A percentile compares a stretch with the other conserved stretches of the same genome.
Conservation (phyloP, 1,284 basidiomycete genomes). For the Entoloma clypeatum region DNA sequence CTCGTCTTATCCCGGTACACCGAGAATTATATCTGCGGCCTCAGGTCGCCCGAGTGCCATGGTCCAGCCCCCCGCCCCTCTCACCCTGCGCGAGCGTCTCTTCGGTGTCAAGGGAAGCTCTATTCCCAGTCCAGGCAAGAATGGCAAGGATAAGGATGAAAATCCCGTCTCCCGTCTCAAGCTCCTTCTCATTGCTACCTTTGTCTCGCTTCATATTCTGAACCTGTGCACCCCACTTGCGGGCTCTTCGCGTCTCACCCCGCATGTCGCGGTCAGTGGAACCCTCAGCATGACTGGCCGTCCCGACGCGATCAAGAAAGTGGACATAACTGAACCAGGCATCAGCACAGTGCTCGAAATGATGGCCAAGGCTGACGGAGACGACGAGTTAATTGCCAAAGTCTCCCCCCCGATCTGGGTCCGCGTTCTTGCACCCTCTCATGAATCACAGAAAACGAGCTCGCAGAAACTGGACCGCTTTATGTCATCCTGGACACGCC, state of each 20-base stretch:
- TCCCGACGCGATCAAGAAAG: slow-evolving; percentile 42
- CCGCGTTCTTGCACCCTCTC: slow-evolving; percentile 37
- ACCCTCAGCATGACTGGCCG: slow-evolving; percentile 29
- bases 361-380: slow-evolving; percentile 26
- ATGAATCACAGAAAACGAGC: slow-evolving; percentile 7
- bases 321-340: slow-evolving; percentile 61
- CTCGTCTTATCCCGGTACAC: slow-evolving; percentile 19
- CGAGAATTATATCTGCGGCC: not conserved
- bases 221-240: slow-evolving; percentile 94
- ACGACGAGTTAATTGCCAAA: slow-evolving; percentile 60
- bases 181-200: slow-evolving; percentile 62
- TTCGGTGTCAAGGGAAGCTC: slow-evolving; percentile 72
- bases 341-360: slow-evolving; percentile 57
- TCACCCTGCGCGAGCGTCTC: slow-evolving; percentile 27
- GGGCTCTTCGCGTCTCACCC: slow-evolving; percentile 38
- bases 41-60: slow-evolving; percentile 24
- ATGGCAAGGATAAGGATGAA: slow-evolving; percentile 33
- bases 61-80: slow-evolving; percentile 24
- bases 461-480: slow-evolving; percentile 66
- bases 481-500: slow-evolving; percentile 91
- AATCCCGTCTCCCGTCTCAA: slow-evolving; percentile 89
- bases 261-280: slow-evolving; percentile 11
- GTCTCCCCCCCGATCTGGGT: slow-evolving; percentile 67
- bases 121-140: slow-evolving; percentile 36
- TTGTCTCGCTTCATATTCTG: slow-evolving; percentile 85